Conservation (phyloP, 2,329 filamentous ascomycete genomes). For the Balansia obtecta region DNA sequence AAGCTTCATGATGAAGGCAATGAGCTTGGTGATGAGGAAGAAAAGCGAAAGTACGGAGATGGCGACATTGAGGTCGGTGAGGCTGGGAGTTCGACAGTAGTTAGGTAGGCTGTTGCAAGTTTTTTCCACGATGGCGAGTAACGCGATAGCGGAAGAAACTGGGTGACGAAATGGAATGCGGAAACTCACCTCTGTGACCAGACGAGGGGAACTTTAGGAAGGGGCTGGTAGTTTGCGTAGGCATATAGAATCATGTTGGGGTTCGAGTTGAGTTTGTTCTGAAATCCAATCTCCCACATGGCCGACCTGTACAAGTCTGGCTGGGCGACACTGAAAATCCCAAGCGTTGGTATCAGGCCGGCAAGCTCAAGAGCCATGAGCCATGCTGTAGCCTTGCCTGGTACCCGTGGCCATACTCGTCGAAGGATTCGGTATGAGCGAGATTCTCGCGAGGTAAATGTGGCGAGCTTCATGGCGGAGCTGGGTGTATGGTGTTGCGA, state of each 20-base stretch:
- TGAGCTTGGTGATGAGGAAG: conserved; percentile 57
- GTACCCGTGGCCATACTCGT: conserved; percentile 40
- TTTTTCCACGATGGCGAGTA: not conserved
- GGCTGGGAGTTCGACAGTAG: conserved; percentile 27
- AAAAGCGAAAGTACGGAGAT: conserved; percentile 68
- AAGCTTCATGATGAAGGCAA: conserved; percentile 57
- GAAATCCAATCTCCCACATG: conserved; percentile 60
- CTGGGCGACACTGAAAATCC: conserved; percentile 61
- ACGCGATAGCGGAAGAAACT: not conserved
- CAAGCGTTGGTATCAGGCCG: conserved; percentile 51
- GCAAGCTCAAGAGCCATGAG: conserved; percentile 55
- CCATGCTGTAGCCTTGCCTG: conserved; percentile 43
- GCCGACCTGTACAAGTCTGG: conserved; percentile 60
- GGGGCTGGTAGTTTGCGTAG: conserved; percentile 55
- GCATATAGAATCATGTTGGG: conserved; percentile 58
- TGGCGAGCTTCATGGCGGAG: conserved; percentile 3
- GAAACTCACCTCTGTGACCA: conserved; percentile 59
- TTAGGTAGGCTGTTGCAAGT: not conserved
- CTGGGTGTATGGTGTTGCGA: not conserved
- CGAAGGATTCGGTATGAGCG: conserved; percentile 41
- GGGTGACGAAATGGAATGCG: not conserved
- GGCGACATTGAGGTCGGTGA: conserved; percentile 65
- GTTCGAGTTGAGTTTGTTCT: conserved; percentile 62
- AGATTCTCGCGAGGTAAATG: conserved; percentile 4
- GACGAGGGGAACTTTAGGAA: conserved; percentile 52